Percentiles rank a stretch among this genome's conserved stretches.
phyloP scores from a whole-genome alignment of 805 yeast species.

The Hanseniaspora taiwanica region DNA sequence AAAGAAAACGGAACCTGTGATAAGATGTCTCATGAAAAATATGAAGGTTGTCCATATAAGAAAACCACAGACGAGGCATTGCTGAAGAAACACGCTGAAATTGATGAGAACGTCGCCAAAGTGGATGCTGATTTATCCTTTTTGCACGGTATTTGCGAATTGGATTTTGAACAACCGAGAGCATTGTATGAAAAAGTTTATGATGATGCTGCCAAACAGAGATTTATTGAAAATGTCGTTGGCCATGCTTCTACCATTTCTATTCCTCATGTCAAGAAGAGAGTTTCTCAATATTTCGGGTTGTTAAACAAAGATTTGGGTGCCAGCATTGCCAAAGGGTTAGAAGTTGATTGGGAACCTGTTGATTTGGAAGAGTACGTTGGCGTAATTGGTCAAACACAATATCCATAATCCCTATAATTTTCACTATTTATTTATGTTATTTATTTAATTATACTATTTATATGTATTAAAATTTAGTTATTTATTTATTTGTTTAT shows the following conservation, averaged over 20 bases:
- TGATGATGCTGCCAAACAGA: conserved; percentile 20
- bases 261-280: conserved; percentile 21
- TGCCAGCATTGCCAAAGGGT: conserved; percentile 27
- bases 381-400: conserved; percentile 13
- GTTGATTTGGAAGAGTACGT: conserved; percentile 25
- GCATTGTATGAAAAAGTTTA: conserved; percentile 29
- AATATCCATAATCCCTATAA: not conserved
- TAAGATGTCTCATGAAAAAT: conserved; percentile 17
- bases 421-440: too few species aligned
- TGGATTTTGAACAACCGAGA: conserved; percentile 36
- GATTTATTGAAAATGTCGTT: conserved; percentile 26
- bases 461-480: too few species aligned
- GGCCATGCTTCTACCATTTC: conserved; percentile 27
- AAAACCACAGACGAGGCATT: conserved; percentile 14
- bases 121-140: conserved; percentile 23
- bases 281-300: conserved; percentile 31
- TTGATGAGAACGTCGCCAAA: conserved; percentile 21
- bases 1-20: conserved; percentile 13
- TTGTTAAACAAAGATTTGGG: conserved; percentile 30
- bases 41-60: conserved; percentile 13
- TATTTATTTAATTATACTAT: too few species aligned
- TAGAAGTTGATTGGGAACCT: conserved; percentile 26
- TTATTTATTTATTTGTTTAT: too few species aligned
- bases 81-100: conserved; percentile 15
- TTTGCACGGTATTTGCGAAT: conserved; percentile 29